Evolutionary conservation across 306 rosid species (phyloP).

Genomic region (Cucurbita ficifolia): DNA sequence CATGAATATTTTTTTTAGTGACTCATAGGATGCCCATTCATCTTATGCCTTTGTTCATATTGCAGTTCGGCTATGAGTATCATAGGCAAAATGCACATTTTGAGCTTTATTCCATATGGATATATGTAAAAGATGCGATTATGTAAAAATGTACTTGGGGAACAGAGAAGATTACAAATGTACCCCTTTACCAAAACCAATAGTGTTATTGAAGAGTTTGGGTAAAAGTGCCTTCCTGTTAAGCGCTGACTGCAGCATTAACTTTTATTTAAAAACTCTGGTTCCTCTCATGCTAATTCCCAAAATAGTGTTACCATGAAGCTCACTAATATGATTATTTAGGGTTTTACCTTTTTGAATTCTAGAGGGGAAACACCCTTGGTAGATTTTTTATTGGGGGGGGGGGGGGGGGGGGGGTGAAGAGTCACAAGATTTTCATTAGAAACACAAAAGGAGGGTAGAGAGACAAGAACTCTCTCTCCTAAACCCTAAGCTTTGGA

Average conservation of each 20-base stretch:
- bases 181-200: neutral
- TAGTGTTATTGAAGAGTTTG: neutral
- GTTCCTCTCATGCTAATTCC: neutral
- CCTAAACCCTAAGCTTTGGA: neutral
- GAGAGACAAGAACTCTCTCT: neutral
- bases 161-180: neutral
- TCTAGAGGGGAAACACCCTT: neutral
- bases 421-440: too few species aligned
- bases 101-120: neutral
- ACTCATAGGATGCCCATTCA: neutral
- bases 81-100: neutral
- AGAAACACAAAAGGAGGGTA: too few species aligned
- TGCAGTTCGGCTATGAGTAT: neutral
- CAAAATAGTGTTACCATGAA: neutral
- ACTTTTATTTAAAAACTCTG: neutral
- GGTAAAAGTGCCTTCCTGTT: neutral
- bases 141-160: neutral
- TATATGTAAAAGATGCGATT: neutral
- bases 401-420: too few species aligned
- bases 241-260: neutral
- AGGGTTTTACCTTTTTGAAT: neutral
- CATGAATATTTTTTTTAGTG: neutral
- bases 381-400: neutral
- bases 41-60: neutral
- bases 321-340: neutral